phyloP scores from a whole-genome alignment of 164 flowering plant species.

The Liquidambar formosana region DNA sequence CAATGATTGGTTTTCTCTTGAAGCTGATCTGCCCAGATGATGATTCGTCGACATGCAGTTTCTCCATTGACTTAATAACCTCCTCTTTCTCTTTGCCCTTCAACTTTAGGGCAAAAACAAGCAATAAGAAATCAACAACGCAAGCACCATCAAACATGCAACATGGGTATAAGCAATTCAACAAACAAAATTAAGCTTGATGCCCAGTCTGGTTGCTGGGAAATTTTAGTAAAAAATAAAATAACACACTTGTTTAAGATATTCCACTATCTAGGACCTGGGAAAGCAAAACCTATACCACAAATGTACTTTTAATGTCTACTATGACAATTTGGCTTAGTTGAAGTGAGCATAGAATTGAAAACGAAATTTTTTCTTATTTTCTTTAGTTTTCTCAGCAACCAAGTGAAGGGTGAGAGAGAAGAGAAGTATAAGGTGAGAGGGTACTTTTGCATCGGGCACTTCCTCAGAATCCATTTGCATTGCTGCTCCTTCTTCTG shows the following conservation, averaged over 20 bases:
- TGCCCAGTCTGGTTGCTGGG: too few species aligned
- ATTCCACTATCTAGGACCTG: too few species aligned
- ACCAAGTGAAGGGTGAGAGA: too few species aligned
- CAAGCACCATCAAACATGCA: neutral
- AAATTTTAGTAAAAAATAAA: too few species aligned
- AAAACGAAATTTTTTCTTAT: neutral
- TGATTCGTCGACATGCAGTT: slow-evolving; percentile 51
- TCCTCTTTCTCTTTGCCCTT: slow-evolving; percentile 47
- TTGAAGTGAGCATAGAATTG: too few species aligned
- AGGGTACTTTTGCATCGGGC: slow-evolving; percentile 11
- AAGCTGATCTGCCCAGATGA: slow-evolving; percentile 38
- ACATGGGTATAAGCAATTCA: neutral
- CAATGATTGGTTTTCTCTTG: slow-evolving; percentile 79
- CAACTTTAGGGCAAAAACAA: slow-evolving; percentile 21
- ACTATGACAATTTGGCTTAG: too few species aligned
- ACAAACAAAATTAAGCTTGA: neutral
- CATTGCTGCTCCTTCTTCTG: slow-evolving; percentile 23
- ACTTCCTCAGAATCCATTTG: slow-evolving; percentile 30
- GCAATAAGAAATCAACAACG: neutral
- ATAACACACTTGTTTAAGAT: too few species aligned
- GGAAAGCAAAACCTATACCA: too few species aligned
- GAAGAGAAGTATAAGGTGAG: neutral
- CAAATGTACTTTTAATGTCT: too few species aligned
- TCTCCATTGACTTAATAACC: slow-evolving; percentile 59
- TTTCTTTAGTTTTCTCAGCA: too few species aligned